phyloP scores from a whole-genome alignment of 2,329 filamentous ascomycete species.

The Verticillium nubilum region DNA sequence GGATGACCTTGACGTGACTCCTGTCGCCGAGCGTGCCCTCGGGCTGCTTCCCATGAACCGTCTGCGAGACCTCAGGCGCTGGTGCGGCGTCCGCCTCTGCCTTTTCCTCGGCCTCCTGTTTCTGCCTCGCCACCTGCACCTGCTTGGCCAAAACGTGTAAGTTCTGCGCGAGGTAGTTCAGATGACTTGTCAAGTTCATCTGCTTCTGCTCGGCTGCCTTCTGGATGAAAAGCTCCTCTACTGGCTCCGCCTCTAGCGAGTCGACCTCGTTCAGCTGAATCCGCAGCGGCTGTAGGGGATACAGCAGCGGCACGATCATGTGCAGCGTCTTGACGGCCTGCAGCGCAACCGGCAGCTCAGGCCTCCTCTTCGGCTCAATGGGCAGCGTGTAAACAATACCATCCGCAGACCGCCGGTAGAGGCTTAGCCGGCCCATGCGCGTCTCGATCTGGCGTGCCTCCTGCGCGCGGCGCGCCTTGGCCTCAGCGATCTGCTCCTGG shows the following conservation, averaged over 20 bases:
- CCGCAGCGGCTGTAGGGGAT: constrained; percentile 64
- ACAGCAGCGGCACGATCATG: constrained; percentile 64
- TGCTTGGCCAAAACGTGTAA: constrained; percentile 62
- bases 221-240: constrained; percentile 61
- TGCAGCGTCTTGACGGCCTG: constrained; percentile 58
- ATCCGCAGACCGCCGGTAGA: constrained; percentile 65
- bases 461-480: constrained; percentile 56
- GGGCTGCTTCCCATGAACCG: constrained; percentile 2
- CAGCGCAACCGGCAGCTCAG: constrained; percentile 55
- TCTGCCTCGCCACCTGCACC: constrained; percentile 20
- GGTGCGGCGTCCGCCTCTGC: constrained; percentile 15
- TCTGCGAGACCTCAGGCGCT: not conserved
- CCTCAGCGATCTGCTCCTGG: constrained; percentile 53
- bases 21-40: constrained; percentile 35
- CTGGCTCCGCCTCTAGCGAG: constrained; percentile 51
- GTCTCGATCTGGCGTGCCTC: constrained; percentile 71
- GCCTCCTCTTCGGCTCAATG: constrained; percentile 57
- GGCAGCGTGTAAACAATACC: constrained; percentile 67
- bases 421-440: constrained; percentile 61
- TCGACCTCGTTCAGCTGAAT: constrained; percentile 61
- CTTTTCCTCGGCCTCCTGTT: constrained; percentile 14
- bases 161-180: constrained; percentile 71
- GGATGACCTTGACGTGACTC: constrained; percentile 65
- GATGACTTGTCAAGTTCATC: constrained; percentile 63
- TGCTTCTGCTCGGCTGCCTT: constrained; percentile 51